phyloP scores from a whole-genome alignment of 768 basidiomycete genomes.

The Multifurca ochricompacta region DNA sequence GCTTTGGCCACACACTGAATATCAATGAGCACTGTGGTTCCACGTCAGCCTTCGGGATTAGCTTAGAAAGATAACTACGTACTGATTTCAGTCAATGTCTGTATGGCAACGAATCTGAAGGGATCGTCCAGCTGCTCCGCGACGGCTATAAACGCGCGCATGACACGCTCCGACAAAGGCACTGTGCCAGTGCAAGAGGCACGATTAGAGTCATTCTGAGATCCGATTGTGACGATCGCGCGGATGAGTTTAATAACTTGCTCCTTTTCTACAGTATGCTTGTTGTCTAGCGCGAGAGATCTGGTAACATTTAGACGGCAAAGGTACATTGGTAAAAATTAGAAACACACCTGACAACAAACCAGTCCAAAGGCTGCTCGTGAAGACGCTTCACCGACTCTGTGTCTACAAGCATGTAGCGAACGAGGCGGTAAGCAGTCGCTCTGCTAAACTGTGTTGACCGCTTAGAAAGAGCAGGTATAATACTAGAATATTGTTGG shows the following conservation, averaged over 20 bases:
- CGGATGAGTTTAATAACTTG: constrained; percentile 89
- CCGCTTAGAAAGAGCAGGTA: constrained; percentile 70
- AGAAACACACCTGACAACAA: constrained; percentile 67
- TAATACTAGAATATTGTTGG: constrained; percentile 44
- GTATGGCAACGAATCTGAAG: constrained; percentile 71
- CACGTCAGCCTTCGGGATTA: background rate
- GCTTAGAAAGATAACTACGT: background rate
- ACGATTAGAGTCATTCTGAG: constrained; percentile 42
- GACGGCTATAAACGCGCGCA: constrained; percentile 86
- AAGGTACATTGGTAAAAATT: constrained; percentile 2
- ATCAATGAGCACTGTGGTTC: constrained; percentile 70
- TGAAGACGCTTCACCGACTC: constrained; percentile 62
- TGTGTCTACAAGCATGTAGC: constrained; percentile 67
- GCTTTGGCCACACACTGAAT: constrained; percentile 72
- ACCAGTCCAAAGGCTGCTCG: constrained; percentile 73
- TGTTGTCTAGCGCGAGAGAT: constrained; percentile 78
- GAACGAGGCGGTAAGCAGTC: constrained; percentile 74
- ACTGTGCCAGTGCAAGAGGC: constrained; percentile 38
- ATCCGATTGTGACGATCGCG: constrained; percentile 68
- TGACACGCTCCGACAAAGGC: constrained; percentile 64
- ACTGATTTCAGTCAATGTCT: constrained; percentile 90
- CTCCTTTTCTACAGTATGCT: constrained; percentile 78
- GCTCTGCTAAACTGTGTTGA: constrained; percentile 69
- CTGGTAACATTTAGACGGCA: constrained; percentile 33
- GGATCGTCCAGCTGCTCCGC: constrained; percentile 92